A percentile compares a stretch with the other conserved stretches of the same genome.
Evolutionary conservation across 352 stramenopile genomes (phyloP).

Genomic region (Globisporangium nagaii): DNA sequence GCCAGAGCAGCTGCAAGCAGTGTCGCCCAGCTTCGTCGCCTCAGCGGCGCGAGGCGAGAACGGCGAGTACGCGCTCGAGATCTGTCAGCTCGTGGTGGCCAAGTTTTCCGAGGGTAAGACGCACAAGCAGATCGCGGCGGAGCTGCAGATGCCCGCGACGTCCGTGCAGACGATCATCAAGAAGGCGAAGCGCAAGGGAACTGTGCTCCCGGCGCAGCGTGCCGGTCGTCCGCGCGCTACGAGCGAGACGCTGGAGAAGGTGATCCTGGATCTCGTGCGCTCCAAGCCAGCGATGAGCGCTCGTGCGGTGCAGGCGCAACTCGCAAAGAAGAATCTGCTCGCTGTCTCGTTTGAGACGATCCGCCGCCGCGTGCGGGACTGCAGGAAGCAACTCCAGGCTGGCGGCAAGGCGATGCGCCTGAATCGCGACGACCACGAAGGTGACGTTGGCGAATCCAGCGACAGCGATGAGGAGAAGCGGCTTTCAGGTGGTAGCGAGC

Average conservation of each 20-base stretch:
- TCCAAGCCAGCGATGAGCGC: slow-evolving; percentile 15
- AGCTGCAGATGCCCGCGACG: slow-evolving; percentile 24
- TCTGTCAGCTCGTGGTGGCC: slow-evolving; percentile 16
- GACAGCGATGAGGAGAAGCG: slow-evolving; percentile 2
- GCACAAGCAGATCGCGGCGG: slow-evolving; percentile 22
- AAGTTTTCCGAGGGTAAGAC: slow-evolving; percentile 13
- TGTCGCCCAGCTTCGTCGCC: too few species aligned
- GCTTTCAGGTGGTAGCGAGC: too few species aligned
- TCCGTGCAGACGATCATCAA: slow-evolving; percentile 30
- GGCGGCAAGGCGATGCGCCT: not conserved
- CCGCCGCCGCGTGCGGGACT: slow-evolving; percentile 27
- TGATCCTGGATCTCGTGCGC: slow-evolving; percentile 19
- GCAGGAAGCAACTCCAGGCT: slow-evolving; percentile 10
- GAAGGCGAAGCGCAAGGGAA: slow-evolving; percentile 24
- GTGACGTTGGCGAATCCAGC: not conserved
- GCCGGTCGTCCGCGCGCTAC: slow-evolving; percentile 24
- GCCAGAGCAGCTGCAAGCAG: not conserved
- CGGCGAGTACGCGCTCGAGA: slow-evolving; percentile 18
- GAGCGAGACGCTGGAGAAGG: slow-evolving; percentile 21
- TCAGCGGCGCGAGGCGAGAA: not conserved
- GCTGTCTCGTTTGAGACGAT: slow-evolving; percentile 37
- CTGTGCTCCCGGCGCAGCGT: slow-evolving; percentile 16
- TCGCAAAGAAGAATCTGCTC: slow-evolving; percentile 13
- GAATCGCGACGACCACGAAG: not conserved
- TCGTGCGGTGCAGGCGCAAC: slow-evolving; percentile 20